phyloP scores from a whole-genome alignment of 805 yeast species.

The Wickerhamomyces mucosus region DNA sequence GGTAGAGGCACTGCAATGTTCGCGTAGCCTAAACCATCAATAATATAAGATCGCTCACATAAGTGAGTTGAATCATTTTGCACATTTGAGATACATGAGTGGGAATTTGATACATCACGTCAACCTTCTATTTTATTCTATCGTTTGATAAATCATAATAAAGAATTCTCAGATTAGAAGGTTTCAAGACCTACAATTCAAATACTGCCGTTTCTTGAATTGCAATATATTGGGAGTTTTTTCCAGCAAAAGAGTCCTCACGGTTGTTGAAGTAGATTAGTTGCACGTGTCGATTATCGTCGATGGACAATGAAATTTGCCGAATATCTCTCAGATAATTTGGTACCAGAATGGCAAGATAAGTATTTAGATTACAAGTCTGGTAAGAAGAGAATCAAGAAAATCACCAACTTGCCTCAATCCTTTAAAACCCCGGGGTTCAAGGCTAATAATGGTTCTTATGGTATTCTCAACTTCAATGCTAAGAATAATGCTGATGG shows the following conservation, averaged over 20 bases:
- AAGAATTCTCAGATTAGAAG: too few relatives aligned
- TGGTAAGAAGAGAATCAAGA: conserved; percentile 22
- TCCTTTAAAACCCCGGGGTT: conserved; percentile 2
- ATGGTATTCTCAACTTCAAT: background rate
- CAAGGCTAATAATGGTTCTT: background rate
- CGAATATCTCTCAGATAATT: conserved; percentile 9
- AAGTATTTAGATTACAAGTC: conserved; percentile 66
- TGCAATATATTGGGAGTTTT: too few relatives aligned
- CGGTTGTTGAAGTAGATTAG: too few relatives aligned
- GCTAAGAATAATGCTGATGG: background rate
- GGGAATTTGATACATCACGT: too few relatives aligned
- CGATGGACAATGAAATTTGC: conserved; percentile 7
- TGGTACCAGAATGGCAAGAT: conserved; percentile 81
- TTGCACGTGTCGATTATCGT: too few relatives aligned
- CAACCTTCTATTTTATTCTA: too few relatives aligned
- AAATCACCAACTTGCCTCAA: conserved; percentile 12
- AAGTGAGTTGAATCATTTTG: too few relatives aligned
- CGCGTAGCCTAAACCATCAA: background rate
- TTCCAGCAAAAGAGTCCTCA: too few relatives aligned
- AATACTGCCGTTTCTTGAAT: too few relatives aligned
- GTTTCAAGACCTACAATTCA: too few relatives aligned
- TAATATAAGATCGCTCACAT: conserved; percentile 11
- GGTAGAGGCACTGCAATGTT: background rate
- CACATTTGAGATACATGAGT: too few relatives aligned
- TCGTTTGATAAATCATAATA: too few relatives aligned